Percentiles rank a stretch among this genome's conserved stretches.
Conservation (phyloP, 73 alveolate genomes). For the Effrenium voratum region DNA sequence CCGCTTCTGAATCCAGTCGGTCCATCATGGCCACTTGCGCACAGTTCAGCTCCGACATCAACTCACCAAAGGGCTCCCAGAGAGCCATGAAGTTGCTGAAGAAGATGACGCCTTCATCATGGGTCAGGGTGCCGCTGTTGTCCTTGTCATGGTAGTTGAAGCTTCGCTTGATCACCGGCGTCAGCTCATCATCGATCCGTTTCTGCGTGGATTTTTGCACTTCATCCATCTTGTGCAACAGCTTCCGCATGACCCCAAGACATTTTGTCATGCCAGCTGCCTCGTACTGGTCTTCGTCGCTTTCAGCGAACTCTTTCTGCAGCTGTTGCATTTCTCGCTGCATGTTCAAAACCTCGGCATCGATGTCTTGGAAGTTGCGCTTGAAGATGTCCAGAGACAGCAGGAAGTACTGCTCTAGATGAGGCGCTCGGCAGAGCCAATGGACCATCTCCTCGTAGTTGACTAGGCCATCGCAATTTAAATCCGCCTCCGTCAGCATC, state of each 20-base stretch:
- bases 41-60: not conserved
- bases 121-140: not conserved
- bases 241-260: not conserved
- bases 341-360: not conserved
- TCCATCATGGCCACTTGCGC: slow-evolving; percentile 79
- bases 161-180: slow-evolving; percentile 20
- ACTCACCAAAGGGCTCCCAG: not conserved
- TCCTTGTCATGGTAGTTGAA: slow-evolving; percentile 15
- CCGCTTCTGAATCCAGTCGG: slow-evolving; percentile 71
- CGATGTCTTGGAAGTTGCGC: not conserved
- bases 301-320: not conserved
- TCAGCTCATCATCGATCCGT: not conserved
- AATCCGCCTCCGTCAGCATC: not conserved
- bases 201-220: slow-evolving; percentile 5
- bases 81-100: not conserved
- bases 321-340: not conserved
- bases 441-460: slow-evolving; percentile 22
- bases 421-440: slow-evolving; percentile 3
- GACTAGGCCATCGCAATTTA: not conserved
- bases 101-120: slow-evolving; percentile 21
- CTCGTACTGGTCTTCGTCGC: not conserved
- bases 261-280: not conserved
- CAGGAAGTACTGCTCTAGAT: not conserved
- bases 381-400: not conserved
- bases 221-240: slow-evolving; percentile 18